Base-by-base conservation (phyloP, 495 filamentous ascomycete species). In the Podospora pseudocomata region DNA sequence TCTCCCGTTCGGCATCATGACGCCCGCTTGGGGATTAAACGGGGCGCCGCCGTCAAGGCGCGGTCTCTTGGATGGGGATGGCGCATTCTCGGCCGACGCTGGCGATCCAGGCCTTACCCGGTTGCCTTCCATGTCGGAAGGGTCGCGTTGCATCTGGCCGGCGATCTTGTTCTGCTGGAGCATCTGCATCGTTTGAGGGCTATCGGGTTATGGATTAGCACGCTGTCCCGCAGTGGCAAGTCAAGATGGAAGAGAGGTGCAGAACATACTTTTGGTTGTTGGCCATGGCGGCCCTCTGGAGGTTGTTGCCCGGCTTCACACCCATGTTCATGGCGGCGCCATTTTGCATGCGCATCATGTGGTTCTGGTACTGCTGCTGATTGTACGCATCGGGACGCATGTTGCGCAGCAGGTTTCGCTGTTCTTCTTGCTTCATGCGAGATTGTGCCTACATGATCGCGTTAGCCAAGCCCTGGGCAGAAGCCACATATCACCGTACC, bases 11-110 rank as follows among this genome's bases (percentile, higher is more conserved):
- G 87, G 89, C 77, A 90, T 89, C 83, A 96, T 90, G 73, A 75
- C 79, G 61, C 87, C 87, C 71, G 89, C 90, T 66, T 88, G 88
- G 5, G 80, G 77, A 73, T 91, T 91, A 73, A 90, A 90, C 27
- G 69, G 68, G 23, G 84, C 83, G 54, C 85, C 86, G 16, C 86
- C 86, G 67, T 97, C 95, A 54, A 97, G 84, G 53, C 94, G 92
- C n/a, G 89, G 90, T 73, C 95, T 85, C 81, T 99, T 99, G 65
- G 89, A 92, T 9, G 95, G 94, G 26, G 95, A 97, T 5, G 93
- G 91, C 32, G 92, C 92, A 73, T 96, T 96, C 56, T 97, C 94
- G 30, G 86, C 87, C 6, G 90, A 89, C 32, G 90, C 87, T 5
- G 92, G 93, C 49, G 92, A 97, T 68, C 90, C 90, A 28, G 92